phyloP scores from a whole-genome alignment of 345 rosid species.

The Pelargonium nanum region DNA sequence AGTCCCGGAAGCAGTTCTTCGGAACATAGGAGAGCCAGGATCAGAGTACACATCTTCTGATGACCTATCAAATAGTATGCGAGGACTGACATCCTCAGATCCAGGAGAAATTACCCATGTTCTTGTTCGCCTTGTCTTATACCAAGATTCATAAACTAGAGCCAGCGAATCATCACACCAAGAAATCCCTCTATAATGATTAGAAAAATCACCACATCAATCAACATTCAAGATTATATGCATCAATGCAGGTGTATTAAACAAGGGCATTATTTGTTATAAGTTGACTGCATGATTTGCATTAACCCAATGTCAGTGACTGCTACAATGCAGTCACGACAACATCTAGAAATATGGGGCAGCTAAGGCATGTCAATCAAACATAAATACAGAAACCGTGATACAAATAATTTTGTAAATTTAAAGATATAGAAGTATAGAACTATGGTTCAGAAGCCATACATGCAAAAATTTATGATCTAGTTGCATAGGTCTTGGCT shows the following conservation, averaged over 20 bases:
- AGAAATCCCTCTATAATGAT: slow-evolving; percentile 59
- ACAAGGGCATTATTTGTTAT: too few relatives aligned
- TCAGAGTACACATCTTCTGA: slow-evolving; percentile 98
- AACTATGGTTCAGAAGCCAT: background rate
- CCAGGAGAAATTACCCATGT: slow-evolving; percentile 92
- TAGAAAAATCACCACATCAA: slow-evolving; percentile 10
- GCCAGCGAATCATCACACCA: slow-evolving; percentile 96
- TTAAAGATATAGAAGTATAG: too few relatives aligned
- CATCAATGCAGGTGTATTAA: slow-evolving; percentile 7
- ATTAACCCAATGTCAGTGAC: too few relatives aligned
- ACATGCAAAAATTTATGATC: background rate
- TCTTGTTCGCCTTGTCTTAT: slow-evolving; percentile 76
- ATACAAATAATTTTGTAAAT: too few relatives aligned
- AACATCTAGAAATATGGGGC: background rate
- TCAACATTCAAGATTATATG: background rate
- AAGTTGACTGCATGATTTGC: too few relatives aligned
- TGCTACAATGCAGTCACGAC: too few relatives aligned
- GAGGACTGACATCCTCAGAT: slow-evolving; percentile 51
- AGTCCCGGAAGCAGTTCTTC: slow-evolving; percentile 66
- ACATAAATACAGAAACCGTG: too few relatives aligned
- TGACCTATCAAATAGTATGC: slow-evolving; percentile 86
- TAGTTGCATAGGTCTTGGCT: background rate
- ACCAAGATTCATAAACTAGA: slow-evolving; percentile 92
- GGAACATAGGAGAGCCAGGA: slow-evolving; percentile 93
- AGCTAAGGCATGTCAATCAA: too few relatives aligned